A percentile compares a stretch with the other conserved stretches of the same genome.
phyloP scores from a whole-genome alignment of 768 basidiomycete species.

The Boletus patriciae region DNA sequence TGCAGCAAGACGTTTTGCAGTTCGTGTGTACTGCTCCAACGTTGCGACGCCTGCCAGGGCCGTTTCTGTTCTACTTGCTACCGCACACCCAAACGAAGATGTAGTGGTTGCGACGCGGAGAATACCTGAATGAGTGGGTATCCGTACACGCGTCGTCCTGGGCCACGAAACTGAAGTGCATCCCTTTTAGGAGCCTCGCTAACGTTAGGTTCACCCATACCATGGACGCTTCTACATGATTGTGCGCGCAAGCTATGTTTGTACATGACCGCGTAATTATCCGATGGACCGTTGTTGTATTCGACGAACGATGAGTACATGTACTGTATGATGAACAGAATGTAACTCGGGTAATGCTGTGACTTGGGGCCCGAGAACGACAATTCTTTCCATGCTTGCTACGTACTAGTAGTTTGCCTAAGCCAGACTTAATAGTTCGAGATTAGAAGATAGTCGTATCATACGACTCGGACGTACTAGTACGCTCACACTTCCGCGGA shows the following conservation, averaged over 20 bases:
- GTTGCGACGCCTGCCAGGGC: conserved; percentile 5
- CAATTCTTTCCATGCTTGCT: too few relatives aligned
- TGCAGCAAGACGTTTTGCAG: conserved; percentile 16
- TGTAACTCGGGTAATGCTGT: background rate
- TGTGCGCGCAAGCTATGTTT: too few relatives aligned
- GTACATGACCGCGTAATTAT: background rate
- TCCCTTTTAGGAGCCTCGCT: background rate
- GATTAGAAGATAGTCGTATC: too few relatives aligned
- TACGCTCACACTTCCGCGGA: too few relatives aligned
- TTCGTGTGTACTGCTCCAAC: conserved; percentile 7
- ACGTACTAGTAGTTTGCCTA: too few relatives aligned
- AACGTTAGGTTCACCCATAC: too few relatives aligned
- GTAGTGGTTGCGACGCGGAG: background rate
- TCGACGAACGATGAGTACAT: background rate
- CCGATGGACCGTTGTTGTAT: background rate
- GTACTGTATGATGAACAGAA: background rate
- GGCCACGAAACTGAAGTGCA: background rate
- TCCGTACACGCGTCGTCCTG: background rate
- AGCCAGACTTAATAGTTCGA: too few relatives aligned
- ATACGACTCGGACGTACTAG: too few relatives aligned
- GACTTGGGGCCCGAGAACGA: too few relatives aligned
- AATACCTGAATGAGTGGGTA: background rate
- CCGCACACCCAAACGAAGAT: background rate
- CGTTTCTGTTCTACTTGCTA: conserved; percentile 11
- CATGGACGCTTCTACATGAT: too few relatives aligned